Percentiles rank a stretch among this genome's conserved stretches.
These are phyloP conservation scores for Scheffersomyces stipitis DNA, from an alignment of 805 yeast species.

Conservation along the genomic window DNA sequence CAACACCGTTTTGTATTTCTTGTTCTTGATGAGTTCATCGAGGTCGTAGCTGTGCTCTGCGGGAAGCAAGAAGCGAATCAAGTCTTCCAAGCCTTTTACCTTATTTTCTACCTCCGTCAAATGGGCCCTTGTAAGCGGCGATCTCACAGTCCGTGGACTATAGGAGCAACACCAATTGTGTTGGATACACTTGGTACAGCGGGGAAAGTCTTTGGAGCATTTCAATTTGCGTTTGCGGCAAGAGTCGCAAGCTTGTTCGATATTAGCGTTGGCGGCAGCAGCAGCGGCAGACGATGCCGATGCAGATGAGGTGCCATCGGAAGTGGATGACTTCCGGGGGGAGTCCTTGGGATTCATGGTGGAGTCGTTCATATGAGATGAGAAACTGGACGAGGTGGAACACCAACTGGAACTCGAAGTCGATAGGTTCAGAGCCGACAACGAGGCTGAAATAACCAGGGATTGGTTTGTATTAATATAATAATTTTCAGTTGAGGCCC, in stretches of 20 bases:
- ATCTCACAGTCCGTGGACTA: slow-evolving; percentile 73
- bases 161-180: slow-evolving; percentile 76
- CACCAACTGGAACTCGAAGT: too few relatives aligned
- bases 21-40: slow-evolving; percentile 16
- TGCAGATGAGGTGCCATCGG: too few relatives aligned
- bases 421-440: too few relatives aligned
- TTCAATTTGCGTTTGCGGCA: slow-evolving; percentile 78
- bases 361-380: too few relatives aligned
- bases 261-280: too few relatives aligned
- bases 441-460: too few relatives aligned
- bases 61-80: slow-evolving; percentile 35
- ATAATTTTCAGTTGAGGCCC: too few relatives aligned
- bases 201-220: slow-evolving; percentile 78
- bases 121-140: slow-evolving; percentile 81
- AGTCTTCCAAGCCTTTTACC: slow-evolving; percentile 27
- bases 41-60: slow-evolving; percentile 12
- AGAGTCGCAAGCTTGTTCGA: slow-evolving; percentile 75
- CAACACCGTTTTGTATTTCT: slow-evolving; percentile 12
- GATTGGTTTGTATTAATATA: too few relatives aligned
- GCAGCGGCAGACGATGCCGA: background rate
- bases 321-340: too few relatives aligned
- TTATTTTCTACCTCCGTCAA: slow-evolving; percentile 69
- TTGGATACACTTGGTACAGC: slow-evolving; percentile 69
- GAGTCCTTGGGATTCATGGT: too few relatives aligned
- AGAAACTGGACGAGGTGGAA: too few relatives aligned